Evolutionary conservation across 2,329 filamentous ascomycete genomes (phyloP), one percentile per base, ranked within the genome.

Genomic region (Alternaria brassicicola): DNA sequence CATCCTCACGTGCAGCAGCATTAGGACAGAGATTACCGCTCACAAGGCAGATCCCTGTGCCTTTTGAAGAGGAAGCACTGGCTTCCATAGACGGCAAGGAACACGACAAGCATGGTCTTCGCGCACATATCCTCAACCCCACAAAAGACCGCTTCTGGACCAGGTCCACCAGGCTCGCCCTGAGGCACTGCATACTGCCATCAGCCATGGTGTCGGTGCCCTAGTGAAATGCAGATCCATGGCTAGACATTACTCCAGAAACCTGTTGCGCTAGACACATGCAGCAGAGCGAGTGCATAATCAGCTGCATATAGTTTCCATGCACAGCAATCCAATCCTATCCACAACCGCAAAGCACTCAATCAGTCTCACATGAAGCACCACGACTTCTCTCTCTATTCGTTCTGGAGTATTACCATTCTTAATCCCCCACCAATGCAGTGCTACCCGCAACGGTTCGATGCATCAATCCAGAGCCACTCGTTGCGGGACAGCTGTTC

Each of bases 401-500:
- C 52, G 31, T 47, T 57, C 46, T 57, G 28, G 28, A 41, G 28
- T 36, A n/a, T 25, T 26, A 15, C 6, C n/a, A 35, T 15, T 25
- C 39, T 38, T 45, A 36, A 51, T 43, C 31, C 25, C n/a, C 25
- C 43, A 19, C 30, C 28, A 31, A 31, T 31, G 26, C 2, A 46
- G 26, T 50, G 25, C 30, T 30, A 56, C 30, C 38, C 23, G 48
- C 48, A 51, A 38, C 25, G 38, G 33, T 53, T 36, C 46, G 52
- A 9, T 52, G 39, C 52, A 52, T 49, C 52, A 48, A 9, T 28
- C 10, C 13, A 26, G 43, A 65, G 61, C 71, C 70, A 74, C 46
- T 73, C 63, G 68, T 25, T 30, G 54, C 49, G 41, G 61, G 69
- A 68, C 71, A 75, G 64, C 67, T 73, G 68, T 58, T 66, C 48